Evolutionary conservation across 2,329 filamentous ascomycete genomes (phyloP).

Genomic region (Phoma sp.): DNA sequence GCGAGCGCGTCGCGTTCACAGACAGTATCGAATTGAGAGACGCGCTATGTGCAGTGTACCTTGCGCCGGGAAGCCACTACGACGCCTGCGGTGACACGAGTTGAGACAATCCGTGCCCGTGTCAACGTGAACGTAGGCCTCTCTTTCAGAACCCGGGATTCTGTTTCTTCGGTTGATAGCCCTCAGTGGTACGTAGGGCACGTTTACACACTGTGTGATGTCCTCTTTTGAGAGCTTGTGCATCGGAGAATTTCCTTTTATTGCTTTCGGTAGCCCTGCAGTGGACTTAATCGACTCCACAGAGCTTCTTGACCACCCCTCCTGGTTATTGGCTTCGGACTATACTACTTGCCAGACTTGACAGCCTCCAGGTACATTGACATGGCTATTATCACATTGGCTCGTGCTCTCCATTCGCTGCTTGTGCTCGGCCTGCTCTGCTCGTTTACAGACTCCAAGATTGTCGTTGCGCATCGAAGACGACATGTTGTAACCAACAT

Average conservation of each 20-base stretch:
- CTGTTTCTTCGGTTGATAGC: neutral
- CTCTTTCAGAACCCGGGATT: neutral
- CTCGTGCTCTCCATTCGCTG: slow-evolving; percentile 1
- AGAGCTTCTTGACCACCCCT: slow-evolving; percentile 2
- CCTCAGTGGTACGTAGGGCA: slow-evolving; percentile 13
- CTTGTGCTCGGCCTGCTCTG: slow-evolving; percentile 5
- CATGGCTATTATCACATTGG: neutral
- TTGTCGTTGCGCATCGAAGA: slow-evolving; percentile 2
- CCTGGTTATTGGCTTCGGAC: neutral
- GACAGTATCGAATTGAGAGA: neutral
- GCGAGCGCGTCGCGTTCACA: slow-evolving; percentile 11
- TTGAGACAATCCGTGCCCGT: slow-evolving; percentile 4
- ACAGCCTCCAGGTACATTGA: neutral
- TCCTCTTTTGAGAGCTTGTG: slow-evolving; percentile 8
- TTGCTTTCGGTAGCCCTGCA: neutral
- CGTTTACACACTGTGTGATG: slow-evolving; percentile 12
- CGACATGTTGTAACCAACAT: slow-evolving; percentile 2
- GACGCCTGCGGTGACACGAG: slow-evolving; percentile 13
- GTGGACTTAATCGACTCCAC: neutral
- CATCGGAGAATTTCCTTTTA: slow-evolving; percentile 8
- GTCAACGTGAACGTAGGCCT: slow-evolving; percentile 1
- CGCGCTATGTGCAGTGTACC: neutral
- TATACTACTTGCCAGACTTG: neutral
- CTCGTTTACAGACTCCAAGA: slow-evolving; percentile 1
- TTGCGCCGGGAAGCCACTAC: slow-evolving; percentile 8